Conservation (phyloP, 2,329 filamentous ascomycete species). For the Leptoxyphium fumago region DNA sequence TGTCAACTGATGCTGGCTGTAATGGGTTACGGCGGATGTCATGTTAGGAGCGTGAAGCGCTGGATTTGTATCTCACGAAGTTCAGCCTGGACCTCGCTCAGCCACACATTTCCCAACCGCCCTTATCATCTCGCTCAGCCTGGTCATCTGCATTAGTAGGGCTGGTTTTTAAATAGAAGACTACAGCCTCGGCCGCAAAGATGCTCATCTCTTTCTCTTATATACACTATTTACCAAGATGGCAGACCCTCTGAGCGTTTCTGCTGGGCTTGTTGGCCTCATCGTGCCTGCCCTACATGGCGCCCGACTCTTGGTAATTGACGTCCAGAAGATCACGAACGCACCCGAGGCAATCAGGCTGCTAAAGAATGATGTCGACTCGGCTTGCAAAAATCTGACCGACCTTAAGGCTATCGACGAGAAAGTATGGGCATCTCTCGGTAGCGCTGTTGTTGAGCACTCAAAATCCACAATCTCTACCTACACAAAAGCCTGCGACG, state of each 20-base stretch:
- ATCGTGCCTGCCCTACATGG: not conserved
- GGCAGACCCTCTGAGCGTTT: not conserved
- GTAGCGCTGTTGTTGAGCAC: not conserved
- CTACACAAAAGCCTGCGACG: not conserved
- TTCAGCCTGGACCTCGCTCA: too few relatives aligned
- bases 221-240: too few relatives aligned
- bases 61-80: too few relatives aligned
- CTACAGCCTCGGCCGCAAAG: too few relatives aligned
- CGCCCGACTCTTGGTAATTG: not conserved
- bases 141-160: too few relatives aligned
- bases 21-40: too few relatives aligned
- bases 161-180: too few relatives aligned
- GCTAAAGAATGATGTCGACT: not conserved
- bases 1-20: too few relatives aligned
- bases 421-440: slow-evolving; percentile 1
- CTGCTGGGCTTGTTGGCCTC: not conserved
- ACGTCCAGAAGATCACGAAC: not conserved
- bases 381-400: not conserved
- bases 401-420: not conserved
- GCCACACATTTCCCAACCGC: too few relatives aligned
- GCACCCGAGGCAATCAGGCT: not conserved
- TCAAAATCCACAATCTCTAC: not conserved
- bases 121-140: too few relatives aligned
- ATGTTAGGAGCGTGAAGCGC: too few relatives aligned
- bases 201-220: too few relatives aligned